Base-by-base conservation (phyloP, 73 alveolate species). In the Blepharisma stoltei region DNA sequence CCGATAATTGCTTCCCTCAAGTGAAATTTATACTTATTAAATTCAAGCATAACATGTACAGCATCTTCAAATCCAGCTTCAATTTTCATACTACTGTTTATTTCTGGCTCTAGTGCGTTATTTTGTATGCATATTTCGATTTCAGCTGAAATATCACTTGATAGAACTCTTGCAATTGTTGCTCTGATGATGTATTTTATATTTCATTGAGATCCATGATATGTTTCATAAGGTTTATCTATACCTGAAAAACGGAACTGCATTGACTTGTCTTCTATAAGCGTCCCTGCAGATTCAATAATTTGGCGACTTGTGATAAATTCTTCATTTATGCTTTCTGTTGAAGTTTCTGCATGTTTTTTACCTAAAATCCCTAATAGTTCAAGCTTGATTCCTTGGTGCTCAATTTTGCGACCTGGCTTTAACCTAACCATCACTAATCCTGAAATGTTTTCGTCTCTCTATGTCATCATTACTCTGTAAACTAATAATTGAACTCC, bases 11-110 rank as follows among this genome's bases (percentile, higher is more conserved):
- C 81, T 76, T 93, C 98, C 78, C 89, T 93, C 71, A 88, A 25
- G 66, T 91, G 89, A 70, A 81, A 90, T 54, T 88, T 88, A 7
- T 93, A 76, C 38, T 88, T 81, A 20, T 87, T 84, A 50, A 92
- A 90, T 55, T 93, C 98, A 77, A 93, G 89, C 75, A 88, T 96
- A 54, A 90, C 88, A 77, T 93, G 98, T 67, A 93, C 87, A 88
- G 97, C 92, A 76, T 93, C 98, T 83, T 93, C 98, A 69, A 89
- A 90, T 32, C 98, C 98, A 6, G 89, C 96, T 66, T 88, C 95
- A 89, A 85, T 85, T 70, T 87, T 88, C 38, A 88, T 80, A 11
- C 84, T 85, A 4, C 84, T 45, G 54, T 81, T 84, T 2, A 53
- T 67, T 32, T 69, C 86, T 18, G 92, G 85, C 69, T 83, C 90